Evolutionary conservation across 768 basidiomycete genomes (phyloP).

Genomic region (Hypsizygus marmoreus): DNA sequence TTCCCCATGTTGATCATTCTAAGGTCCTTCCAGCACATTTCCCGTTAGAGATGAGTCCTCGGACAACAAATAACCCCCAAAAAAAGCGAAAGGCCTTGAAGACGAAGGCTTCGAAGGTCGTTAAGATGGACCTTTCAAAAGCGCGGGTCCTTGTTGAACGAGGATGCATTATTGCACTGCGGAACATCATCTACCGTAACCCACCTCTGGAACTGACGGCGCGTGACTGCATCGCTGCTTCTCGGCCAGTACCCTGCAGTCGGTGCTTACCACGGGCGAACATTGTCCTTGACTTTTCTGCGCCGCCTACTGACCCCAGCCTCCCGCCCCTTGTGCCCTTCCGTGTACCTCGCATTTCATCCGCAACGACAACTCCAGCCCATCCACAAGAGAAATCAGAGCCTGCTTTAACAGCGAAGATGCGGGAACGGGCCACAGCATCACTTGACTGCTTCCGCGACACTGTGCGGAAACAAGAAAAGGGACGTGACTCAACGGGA

Average conservation of each 20-base stretch:
- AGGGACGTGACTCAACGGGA: not conserved
- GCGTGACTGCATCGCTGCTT: not conserved
- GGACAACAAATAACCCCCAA: not conserved
- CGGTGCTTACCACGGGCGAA: not conserved
- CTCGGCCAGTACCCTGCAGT: not conserved
- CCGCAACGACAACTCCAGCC: not conserved
- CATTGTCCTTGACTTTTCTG: not conserved
- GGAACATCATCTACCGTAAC: not conserved
- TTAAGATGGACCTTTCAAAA: not conserved
- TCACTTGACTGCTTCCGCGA: not conserved
- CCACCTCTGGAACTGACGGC: not conserved
- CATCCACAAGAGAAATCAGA: not conserved
- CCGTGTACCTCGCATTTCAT: not conserved
- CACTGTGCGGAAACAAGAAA: not conserved
- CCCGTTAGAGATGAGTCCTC: not conserved
- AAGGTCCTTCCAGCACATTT: conserved; percentile 1
- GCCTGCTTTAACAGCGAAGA: not conserved
- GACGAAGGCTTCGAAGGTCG: not conserved
- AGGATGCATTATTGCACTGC: not conserved
- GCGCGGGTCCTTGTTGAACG: not conserved
- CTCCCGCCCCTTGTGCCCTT: not conserved
- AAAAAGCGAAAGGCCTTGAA: not conserved
- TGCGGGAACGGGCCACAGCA: not conserved
- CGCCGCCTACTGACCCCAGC: not conserved
- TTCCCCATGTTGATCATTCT: too few relatives aligned